Evolutionary conservation across 768 basidiomycete genomes (phyloP).

Genomic region (Trametes maxima): DNA sequence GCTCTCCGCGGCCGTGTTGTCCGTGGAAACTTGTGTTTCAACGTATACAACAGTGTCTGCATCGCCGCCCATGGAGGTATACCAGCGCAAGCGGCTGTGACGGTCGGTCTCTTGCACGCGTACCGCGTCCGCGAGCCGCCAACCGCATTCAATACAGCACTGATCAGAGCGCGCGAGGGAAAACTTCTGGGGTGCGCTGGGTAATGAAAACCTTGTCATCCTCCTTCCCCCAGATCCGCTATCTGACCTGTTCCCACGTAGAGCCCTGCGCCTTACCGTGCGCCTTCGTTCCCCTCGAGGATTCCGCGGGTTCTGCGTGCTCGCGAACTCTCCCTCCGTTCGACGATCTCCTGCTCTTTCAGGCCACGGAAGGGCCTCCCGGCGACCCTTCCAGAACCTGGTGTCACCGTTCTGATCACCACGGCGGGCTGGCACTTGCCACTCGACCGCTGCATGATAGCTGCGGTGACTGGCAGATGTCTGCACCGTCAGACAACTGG

Average conservation of each 20-base stretch:
- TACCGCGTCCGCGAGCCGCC: conserved; percentile 4
- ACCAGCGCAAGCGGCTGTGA: background rate
- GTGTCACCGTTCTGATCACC: conserved; percentile 18
- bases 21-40: background rate
- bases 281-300: conserved; percentile 17
- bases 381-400: conserved; percentile 13
- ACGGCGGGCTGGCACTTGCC: background rate
- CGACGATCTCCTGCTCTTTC: conserved; percentile 15
- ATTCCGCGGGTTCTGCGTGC: conserved; percentile 17
- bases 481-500: conserved; percentile 9
- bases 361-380: background rate
- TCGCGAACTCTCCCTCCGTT: conserved; percentile 22
- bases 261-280: conserved; percentile 2
- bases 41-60: background rate
- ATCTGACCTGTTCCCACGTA: conserved; percentile 8
- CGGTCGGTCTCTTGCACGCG: background rate
- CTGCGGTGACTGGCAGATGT: conserved; percentile 19
- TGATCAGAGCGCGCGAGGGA: conserved; percentile 12
- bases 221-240: conserved; percentile 2
- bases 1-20: conserved; percentile 6
- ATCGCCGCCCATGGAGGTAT: background rate
- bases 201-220: conserved; percentile 24
- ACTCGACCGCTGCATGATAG: background rate
- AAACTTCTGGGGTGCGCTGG: conserved; percentile 25
- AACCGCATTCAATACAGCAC: conserved; percentile 12